Conservation (phyloP, 805 yeast species). For the Wickerhamomyces ciferrii region DNA sequence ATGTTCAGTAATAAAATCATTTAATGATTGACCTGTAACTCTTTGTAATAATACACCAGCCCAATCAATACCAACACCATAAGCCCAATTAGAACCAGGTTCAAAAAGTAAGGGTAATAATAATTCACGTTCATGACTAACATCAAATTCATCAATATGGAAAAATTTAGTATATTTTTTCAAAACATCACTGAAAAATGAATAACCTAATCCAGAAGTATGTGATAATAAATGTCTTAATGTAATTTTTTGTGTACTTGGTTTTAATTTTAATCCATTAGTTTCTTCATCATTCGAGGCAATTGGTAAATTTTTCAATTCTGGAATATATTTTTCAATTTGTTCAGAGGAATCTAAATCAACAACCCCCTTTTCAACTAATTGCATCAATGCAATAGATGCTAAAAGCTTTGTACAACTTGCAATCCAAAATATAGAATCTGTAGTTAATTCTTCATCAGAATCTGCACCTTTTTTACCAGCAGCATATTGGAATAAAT, state of each 20-base stretch:
- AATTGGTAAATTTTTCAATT: constrained; percentile 22
- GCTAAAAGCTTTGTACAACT: constrained; percentile 28
- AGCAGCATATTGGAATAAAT: constrained; percentile 14
- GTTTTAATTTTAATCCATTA: constrained; percentile 20
- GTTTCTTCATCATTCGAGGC: constrained; percentile 15
- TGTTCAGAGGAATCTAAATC: constrained; percentile 25
- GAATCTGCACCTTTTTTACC: constrained; percentile 15
- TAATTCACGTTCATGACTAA: constrained; percentile 7
- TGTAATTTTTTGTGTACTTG: constrained; percentile 26
- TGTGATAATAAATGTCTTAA: constrained; percentile 29
- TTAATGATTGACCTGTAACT: constrained; percentile 23
- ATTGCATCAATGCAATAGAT: constrained; percentile 25
- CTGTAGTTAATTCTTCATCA: constrained; percentile 12
- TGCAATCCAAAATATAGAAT: constrained; percentile 24
- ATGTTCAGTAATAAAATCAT: constrained; percentile 23
- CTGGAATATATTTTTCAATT: constrained; percentile 25
- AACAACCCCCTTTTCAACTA: constrained; percentile 27
- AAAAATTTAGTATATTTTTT: constrained; percentile 17
- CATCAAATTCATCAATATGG: constrained; percentile 13
- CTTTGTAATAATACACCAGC: constrained; percentile 28
- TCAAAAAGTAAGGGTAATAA: constrained; percentile 25
- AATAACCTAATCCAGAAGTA: constrained; percentile 34
- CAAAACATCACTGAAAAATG: constrained; percentile 22
- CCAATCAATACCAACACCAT: constrained; percentile 33
- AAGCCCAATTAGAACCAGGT: constrained; percentile 32